Percentiles rank a stretch among this genome's conserved stretches.
Evolutionary conservation across 306 rosid genomes (phyloP).

Genomic region (Nissolia schottii): DNA sequence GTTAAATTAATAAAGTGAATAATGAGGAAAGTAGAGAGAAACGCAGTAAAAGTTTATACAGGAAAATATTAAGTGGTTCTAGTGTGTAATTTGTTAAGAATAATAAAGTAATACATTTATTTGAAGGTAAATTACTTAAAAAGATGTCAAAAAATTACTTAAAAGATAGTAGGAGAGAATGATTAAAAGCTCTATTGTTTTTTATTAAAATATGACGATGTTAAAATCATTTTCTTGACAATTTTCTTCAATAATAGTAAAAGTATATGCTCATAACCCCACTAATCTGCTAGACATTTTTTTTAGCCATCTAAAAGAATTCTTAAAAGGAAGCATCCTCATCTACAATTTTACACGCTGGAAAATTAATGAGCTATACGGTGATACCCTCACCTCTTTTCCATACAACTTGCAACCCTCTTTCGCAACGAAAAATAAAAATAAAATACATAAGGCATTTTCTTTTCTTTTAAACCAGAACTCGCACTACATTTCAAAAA

Average conservation of each 20-base stretch:
- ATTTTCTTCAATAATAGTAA: neutral
- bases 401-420: slow-evolving; percentile 19
- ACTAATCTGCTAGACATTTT: neutral
- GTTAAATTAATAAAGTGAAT: too few species aligned
- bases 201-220: neutral
- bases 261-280: neutral
- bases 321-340: neutral
- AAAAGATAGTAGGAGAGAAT: neutral
- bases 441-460: slow-evolving; percentile 2
- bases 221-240: neutral
- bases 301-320: neutral
- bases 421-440: neutral
- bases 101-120: too few species aligned
- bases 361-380: slow-evolving; percentile 18
- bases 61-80: too few species aligned
- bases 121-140: too few species aligned
- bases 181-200: neutral
- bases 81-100: too few species aligned
- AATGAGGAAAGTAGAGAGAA: too few species aligned
- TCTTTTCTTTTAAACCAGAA: slow-evolving; percentile 8
- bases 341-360: slow-evolving; percentile 14
- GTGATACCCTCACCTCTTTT: slow-evolving; percentile 3
- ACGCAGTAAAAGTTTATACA: too few species aligned
- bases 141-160: too few species aligned
- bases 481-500: slow-evolving; percentile 6